Evolutionary conservation across 2,329 filamentous ascomycete species (phyloP), one percentile per base, ranked within the genome.

Genomic region (Fusarium chlamydosporum): DNA sequence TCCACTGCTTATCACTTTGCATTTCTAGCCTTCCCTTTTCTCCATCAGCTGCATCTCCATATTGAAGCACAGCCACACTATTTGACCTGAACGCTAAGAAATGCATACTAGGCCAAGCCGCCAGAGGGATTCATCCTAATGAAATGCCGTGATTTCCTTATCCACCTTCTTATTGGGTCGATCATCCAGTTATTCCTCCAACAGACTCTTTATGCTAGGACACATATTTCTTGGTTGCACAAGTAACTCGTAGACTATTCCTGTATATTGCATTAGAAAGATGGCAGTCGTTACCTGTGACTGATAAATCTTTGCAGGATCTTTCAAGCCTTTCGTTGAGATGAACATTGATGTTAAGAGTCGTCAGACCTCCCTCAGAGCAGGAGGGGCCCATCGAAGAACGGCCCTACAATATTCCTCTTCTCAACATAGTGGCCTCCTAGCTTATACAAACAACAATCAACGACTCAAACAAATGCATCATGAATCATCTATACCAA

Each of bases 61-160:
- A 38, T 50, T 50, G 47, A 38, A 29, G 59, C 67, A 68, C 67
- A 68, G 67, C 67, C 67, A 71, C 67, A 46, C 43, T 61, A n/a
- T 23, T 47, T 47, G 67, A 61, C 67, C 67, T 70, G 67, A 70
- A 71, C 31, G 40, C 38, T 41, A 43, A 47, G 23, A 38, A 43
- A 59, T 33, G 57, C 47, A 8, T 6, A 62, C 57, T 55, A 62
- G 42, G 20, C 38, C 42, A 41, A 46, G 29, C 29, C 29, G 20
- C 42, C 42, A 45, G 40, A 55, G 23, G 13, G 38, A 4, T 11
- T 9, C 29, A 29, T 55, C 20, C 33, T 31, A 18, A 33, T 48
- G 40, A 34, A 29, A 33, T 54, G 38, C 43, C 16, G 31, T 48
- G 41, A 18, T 40, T 29, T 47, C 26, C 26, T 23, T 37, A 35